Evolutionary conservation across 2,329 filamentous ascomycete genomes (phyloP), one percentile per base, ranked within the genome.

Genomic region (Clarireedia monteithiana): DNA sequence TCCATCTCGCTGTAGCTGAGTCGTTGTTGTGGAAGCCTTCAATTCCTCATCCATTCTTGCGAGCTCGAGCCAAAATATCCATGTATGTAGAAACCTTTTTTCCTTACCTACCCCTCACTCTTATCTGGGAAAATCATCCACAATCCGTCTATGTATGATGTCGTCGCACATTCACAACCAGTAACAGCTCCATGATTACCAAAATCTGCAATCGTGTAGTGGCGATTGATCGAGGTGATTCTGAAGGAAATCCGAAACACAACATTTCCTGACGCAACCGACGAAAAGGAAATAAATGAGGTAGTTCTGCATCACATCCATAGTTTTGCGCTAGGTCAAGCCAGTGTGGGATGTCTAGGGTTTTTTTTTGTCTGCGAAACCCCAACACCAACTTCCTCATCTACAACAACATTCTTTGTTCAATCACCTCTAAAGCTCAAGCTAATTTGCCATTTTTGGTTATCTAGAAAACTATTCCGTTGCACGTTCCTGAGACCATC

Each of bases 261-360:
- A 40, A 14, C 24, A 12, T 4, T 30, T 48, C 20, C 15, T 5
- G 48, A 20, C 36, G 36, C 44, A 23, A 38, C 34, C 50, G 14
- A 36, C 44, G 34, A 44, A 39, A 42, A 26, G 9, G 14, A 46
- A 46, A 9, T 23, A 23, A 23, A 20, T 15, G 14, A 17, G 20
- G 14, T 27, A 12, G 30, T 45, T 44, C 30, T 44, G n/a, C 9
- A 24, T 12, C 49, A 42, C 36, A 36, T 20, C 20, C 20, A 20
- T 44, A 20, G 23, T 34, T 49, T 34, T 54, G 45, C 52, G 52
- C 52, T 54, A 54, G 38, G 44, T 40, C 27, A 15, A 42, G 48
- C 36, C 42, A 54, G 52, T 49, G 38, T 44, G 44, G 47, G 46
- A 55, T 26, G 17, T 30, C 3, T 42, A 42, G 39, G 20, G 20